Conservation (phyloP, 495 filamentous ascomycete species). For the Talaromyces ruber region DNA sequence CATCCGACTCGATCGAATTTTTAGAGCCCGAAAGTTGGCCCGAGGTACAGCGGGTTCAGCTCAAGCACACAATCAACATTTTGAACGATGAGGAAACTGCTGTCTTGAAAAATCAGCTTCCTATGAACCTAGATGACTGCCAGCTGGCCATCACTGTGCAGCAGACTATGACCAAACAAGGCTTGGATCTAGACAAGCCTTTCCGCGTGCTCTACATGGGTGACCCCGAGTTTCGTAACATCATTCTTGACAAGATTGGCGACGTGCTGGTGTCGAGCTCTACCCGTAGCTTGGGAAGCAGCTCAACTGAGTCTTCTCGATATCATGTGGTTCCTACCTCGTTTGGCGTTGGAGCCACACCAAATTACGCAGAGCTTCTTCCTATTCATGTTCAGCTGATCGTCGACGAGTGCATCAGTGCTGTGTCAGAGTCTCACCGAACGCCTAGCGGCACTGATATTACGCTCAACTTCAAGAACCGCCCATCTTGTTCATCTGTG, state of each 20-base stretch:
- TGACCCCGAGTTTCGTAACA: constrained; percentile 49
- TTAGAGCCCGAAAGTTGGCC: constrained; percentile 46
- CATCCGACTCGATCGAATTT: constrained; percentile 49
- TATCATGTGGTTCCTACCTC: constrained; percentile 72
- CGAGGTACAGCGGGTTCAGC: constrained; percentile 45
- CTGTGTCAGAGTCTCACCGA: constrained; percentile 29
- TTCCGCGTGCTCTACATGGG: constrained; percentile 66
- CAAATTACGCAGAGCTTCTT: constrained; percentile 59
- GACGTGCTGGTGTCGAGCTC: constrained; percentile 51
- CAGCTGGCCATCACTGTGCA: constrained; percentile 50
- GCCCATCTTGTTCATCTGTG: constrained; percentile 32
- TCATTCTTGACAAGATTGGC: constrained; percentile 68
- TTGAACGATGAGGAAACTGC: constrained; percentile 45
- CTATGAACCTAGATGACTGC: constrained; percentile 16
- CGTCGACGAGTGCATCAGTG: constrained; percentile 61
- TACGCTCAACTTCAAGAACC: constrained; percentile 52
- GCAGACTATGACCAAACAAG: constrained; percentile 62
- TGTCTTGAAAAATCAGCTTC: constrained; percentile 32
- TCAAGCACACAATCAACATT: constrained; percentile 55
- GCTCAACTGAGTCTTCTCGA: constrained; percentile 46
- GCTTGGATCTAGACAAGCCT: constrained; percentile 54
- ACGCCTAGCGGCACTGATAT: constrained; percentile 36
- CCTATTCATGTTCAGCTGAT: constrained; percentile 69
- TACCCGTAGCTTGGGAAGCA: constrained; percentile 27
- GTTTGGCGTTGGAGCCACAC: constrained; percentile 48